Evolutionary conservation across 495 filamentous ascomycete genomes (phyloP).

Genomic region (Parathielavia appendiculata): DNA sequence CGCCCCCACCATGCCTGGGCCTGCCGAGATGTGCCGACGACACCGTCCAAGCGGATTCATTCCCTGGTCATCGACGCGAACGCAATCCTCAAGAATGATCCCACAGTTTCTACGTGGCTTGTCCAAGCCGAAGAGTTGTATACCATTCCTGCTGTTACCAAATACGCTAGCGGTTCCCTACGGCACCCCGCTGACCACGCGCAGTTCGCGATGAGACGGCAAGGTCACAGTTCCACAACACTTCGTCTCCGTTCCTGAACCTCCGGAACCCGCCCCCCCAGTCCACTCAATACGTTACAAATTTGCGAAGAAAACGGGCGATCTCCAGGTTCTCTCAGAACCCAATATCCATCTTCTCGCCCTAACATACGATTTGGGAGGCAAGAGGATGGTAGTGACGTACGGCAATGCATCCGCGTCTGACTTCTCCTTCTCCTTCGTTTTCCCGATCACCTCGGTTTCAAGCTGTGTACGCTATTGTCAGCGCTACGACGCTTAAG

Average conservation of each 20-base stretch:
- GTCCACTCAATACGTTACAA: constrained; percentile 71
- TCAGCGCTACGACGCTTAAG: constrained; percentile 4
- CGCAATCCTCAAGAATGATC: constrained; percentile 85
- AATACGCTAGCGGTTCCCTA: no score
- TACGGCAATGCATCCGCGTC: constrained; percentile 16
- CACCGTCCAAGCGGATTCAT: constrained; percentile 59
- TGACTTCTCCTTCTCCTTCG: background rate
- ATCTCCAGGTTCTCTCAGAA: constrained; percentile 76
- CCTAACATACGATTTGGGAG: constrained; percentile 84
- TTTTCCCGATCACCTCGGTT: constrained; percentile 11
- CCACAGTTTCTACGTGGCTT: constrained; percentile 70
- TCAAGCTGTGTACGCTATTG: constrained; percentile 10
- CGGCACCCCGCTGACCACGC: background rate
- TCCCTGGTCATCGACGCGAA: constrained; percentile 86
- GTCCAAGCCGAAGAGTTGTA: constrained; percentile 69
- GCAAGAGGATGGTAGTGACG: constrained; percentile 67
- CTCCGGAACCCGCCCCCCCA: constrained; percentile 65
- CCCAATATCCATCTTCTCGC: constrained; percentile 87
- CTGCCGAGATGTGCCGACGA: background rate
- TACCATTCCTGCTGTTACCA: constrained; percentile 73
- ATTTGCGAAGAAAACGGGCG: constrained; percentile 84
- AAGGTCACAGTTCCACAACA: constrained; percentile 70
- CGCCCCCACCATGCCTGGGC: background rate
- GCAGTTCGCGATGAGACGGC: constrained; percentile 63
- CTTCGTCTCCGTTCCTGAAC: constrained; percentile 76